Percentiles rank a stretch among this genome's conserved stretches.
These are phyloP conservation scores for Sporothrix globosa DNA, from an alignment of 2,329 filamentous ascomycete species.

Conservation along the genomic window DNA sequence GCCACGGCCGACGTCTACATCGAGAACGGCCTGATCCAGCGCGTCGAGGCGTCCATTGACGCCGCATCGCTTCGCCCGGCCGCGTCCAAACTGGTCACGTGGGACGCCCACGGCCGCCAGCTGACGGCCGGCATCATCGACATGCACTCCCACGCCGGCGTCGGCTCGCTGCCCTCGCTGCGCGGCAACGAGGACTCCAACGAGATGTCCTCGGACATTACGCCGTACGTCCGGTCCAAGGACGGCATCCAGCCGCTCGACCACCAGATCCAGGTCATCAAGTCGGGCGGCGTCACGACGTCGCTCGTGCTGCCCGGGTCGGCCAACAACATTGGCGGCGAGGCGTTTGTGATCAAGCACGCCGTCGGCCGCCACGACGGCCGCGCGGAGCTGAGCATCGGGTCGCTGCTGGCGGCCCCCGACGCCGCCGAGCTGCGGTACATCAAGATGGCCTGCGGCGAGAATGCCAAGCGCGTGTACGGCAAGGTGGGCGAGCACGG, in stretches of 20 bases:
- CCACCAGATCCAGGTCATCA: conserved; percentile 68
- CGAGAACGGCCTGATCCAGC: conserved; percentile 63
- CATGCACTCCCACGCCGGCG: conserved; percentile 70
- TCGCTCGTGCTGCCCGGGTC: conserved; percentile 68
- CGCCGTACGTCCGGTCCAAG: conserved; percentile 68
- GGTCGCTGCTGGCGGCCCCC: conserved; percentile 67
- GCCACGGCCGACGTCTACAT: conserved; percentile 62
- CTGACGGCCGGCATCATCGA: conserved; percentile 70
- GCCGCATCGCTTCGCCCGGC: not conserved
- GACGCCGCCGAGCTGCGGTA: conserved; percentile 65
- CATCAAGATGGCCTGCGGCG: conserved; percentile 77
- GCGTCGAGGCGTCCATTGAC: conserved; percentile 53
- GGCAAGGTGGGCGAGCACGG: conserved; percentile 57
- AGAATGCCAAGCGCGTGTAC: conserved; percentile 68
- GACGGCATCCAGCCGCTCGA: conserved; percentile 67
- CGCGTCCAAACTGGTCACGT: conserved; percentile 39
- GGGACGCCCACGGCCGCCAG: conserved; percentile 62
- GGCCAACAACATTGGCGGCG: conserved; percentile 73
- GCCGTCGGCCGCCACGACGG: conserved; percentile 64
- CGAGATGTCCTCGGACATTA: conserved; percentile 66
- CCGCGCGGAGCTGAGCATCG: conserved; percentile 63
- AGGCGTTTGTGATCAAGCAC: conserved; percentile 71
- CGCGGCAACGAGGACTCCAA: conserved; percentile 62
- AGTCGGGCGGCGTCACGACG: conserved; percentile 72
- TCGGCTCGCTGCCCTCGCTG: conserved; percentile 60